Percentiles rank a stretch among this genome's conserved stretches.
phyloP scores from a whole-genome alignment of 2,329 filamentous ascomycete species.

The Pestalotiopsis sp. region DNA sequence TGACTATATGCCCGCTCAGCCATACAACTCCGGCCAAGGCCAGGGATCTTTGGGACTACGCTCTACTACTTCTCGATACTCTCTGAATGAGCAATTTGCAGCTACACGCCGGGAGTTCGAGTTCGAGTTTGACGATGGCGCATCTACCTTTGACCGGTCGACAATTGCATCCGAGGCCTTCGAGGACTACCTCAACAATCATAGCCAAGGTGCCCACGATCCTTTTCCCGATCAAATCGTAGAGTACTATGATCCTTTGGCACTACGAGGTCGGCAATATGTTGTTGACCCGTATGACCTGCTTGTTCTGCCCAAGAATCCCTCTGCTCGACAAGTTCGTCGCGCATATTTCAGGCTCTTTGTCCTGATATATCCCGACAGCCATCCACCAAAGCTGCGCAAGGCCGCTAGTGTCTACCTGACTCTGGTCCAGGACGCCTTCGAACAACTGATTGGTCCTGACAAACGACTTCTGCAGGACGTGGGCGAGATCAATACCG shows the following conservation, averaged over 20 bases:
- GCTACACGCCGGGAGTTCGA: conserved; percentile 46
- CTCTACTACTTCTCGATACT: conserved; percentile 43
- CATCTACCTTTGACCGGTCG: conserved; percentile 40
- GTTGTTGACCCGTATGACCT: conserved; percentile 44
- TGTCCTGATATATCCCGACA: conserved; percentile 43
- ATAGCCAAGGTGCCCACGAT: neutral
- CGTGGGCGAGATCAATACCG: conserved; percentile 1
- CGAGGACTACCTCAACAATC: conserved; percentile 2
- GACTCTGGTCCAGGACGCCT: conserved; percentile 40
- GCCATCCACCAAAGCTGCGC: conserved; percentile 38
- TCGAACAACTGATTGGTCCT: conserved; percentile 48
- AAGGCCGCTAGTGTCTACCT: conserved; percentile 41
- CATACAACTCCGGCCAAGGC: neutral
- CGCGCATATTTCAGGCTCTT: conserved; percentile 45
- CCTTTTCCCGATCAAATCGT: neutral
- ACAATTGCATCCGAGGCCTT: conserved; percentile 20
- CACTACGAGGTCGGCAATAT: conserved; percentile 13
- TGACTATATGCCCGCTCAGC: conserved; percentile 9
- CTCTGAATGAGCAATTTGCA: conserved; percentile 48
- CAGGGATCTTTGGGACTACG: conserved; percentile 23
- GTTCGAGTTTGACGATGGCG: conserved; percentile 48
- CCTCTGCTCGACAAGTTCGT: conserved; percentile 36
- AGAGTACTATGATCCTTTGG: conserved; percentile 7
- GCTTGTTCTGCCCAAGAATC: conserved; percentile 40
- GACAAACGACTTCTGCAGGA: conserved; percentile 43